phyloP scores from a whole-genome alignment of 768 basidiomycete genomes.

The Russula sp. region DNA sequence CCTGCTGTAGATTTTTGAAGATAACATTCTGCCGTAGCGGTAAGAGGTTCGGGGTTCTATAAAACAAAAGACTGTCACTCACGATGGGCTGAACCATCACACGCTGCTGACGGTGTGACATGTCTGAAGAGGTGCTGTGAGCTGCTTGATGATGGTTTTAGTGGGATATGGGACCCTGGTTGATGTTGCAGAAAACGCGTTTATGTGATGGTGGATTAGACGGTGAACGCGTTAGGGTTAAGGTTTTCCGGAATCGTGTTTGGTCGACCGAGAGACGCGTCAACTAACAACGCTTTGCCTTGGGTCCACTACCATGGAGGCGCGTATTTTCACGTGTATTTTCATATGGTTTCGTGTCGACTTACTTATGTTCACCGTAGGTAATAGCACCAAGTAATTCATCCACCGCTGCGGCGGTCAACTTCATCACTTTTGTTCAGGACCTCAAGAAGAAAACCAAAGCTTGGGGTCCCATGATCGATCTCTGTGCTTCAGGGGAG shows the following conservation, averaged over 20 bases:
- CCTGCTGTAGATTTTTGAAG: constrained; percentile 95
- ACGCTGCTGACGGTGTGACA: constrained; percentile 90
- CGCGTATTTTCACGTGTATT: constrained; percentile 17
- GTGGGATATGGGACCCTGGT: background rate
- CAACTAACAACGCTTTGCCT: constrained; percentile 16
- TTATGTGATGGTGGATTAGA: background rate
- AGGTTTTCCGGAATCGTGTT: constrained; percentile 11
- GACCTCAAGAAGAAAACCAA: constrained; percentile 97
- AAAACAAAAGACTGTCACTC: constrained; percentile 31
- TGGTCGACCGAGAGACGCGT: constrained; percentile 19
- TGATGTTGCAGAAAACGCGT: background rate
- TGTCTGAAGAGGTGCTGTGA: constrained; percentile 36
- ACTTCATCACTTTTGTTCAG: constrained; percentile 99
- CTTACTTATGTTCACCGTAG: constrained; percentile 18
- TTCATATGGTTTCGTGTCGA: constrained; percentile 6
- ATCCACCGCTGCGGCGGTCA: constrained; percentile 96
- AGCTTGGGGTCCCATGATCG: constrained; percentile 95
- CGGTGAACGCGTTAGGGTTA: constrained; percentile 6
- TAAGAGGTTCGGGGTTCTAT: constrained; percentile 18
- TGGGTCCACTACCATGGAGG: constrained; percentile 33
- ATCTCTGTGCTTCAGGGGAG: constrained; percentile 89
- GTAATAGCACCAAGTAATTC: constrained; percentile 68
- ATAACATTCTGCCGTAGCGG: constrained; percentile 71
- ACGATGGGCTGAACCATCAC: constrained; percentile 99
- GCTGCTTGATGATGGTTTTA: background rate